Evolutionary conservation across 1,284 basidiomycete species (phyloP).

Genomic region (Fomitopsis pinicola): DNA sequence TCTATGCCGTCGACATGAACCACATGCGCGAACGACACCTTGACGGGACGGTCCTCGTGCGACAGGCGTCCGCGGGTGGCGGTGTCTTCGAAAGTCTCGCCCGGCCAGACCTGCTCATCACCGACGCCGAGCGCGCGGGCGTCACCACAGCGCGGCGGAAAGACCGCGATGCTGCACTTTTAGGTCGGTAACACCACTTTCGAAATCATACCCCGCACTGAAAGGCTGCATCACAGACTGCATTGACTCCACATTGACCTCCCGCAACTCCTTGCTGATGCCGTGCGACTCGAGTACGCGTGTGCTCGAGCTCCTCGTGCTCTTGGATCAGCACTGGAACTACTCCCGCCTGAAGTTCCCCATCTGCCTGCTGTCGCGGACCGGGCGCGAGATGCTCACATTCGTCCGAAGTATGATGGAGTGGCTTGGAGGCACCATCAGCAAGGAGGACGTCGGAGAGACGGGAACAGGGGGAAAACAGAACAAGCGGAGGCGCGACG

Average conservation of each 20-base stretch:
- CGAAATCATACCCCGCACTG: neutral
- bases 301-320: conserved; percentile 88
- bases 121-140: conserved; percentile 83
- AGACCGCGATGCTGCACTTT: conserved; percentile 86
- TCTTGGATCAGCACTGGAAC: conserved; percentile 98
- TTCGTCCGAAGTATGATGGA: conserved; percentile 98
- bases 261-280: conserved; percentile 78
- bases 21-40: conserved; percentile 96
- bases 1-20: conserved; percentile 96
- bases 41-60: conserved; percentile 87
- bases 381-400: conserved; percentile 90
- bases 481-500: conserved; percentile 56
- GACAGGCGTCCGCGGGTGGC: conserved; percentile 51
- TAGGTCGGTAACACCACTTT: conserved; percentile 52
- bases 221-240: conserved; percentile 52
- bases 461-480: conserved; percentile 51
- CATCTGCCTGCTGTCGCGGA: conserved; percentile 88
- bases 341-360: conserved; percentile 79
- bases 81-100: conserved; percentile 86
- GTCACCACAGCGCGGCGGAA: conserved; percentile 85
- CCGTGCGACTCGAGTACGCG: conserved; percentile 95
- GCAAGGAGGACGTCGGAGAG: conserved; percentile 83
- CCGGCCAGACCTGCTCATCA: conserved; percentile 89
- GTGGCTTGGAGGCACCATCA: conserved; percentile 94
- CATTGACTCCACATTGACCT: conserved; percentile 78